These are phyloP conservation scores for Vickermania spadyakhi DNA, from an alignment of 208 protist species.

Conservation along the genomic window DNA sequence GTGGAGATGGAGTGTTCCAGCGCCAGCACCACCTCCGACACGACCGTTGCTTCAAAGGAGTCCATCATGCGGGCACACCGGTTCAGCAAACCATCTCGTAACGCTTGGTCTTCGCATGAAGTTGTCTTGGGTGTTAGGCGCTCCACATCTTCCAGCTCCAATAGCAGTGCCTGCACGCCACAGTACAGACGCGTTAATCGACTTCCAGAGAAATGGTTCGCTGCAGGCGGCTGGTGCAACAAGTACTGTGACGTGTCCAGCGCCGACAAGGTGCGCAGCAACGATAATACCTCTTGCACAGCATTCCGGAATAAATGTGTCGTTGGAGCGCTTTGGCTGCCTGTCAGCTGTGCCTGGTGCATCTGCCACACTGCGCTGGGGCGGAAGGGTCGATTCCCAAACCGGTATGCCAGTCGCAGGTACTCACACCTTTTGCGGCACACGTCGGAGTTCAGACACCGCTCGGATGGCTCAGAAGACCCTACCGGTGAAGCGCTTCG, in stretches of 20 bases:
- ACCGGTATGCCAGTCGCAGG: background rate
- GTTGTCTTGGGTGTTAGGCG: background rate
- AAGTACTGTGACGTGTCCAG: slow-evolving; percentile 27
- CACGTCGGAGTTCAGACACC: too few relatives aligned
- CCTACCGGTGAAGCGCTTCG: background rate
- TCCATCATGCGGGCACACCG: too few relatives aligned
- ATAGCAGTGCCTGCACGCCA: slow-evolving; percentile 18
- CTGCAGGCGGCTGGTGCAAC: background rate
- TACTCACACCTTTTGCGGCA: too few relatives aligned
- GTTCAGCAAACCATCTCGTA: too few relatives aligned
- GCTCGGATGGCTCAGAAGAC: background rate
- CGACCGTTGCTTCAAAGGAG: background rate
- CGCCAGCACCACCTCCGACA: slow-evolving; percentile 1
- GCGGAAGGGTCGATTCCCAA: background rate
- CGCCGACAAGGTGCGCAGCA: slow-evolving; percentile 37
- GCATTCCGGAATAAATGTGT: slow-evolving; percentile 1
- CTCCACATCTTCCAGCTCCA: slow-evolving; percentile 27
- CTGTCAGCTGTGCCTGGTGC: background rate
- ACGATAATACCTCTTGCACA: slow-evolving; percentile 31
- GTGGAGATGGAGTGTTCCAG: background rate
- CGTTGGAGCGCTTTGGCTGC: background rate
- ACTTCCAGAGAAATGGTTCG: background rate
- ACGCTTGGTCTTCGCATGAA: background rate
- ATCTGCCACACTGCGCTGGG: background rate
- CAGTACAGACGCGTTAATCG: slow-evolving; percentile 28